A percentile compares a stretch with the other conserved stretches of the same genome.
These are phyloP conservation scores for Didymella lethalis DNA, from an alignment of 2,329 filamentous ascomycete genomes.

Conservation along the genomic window DNA sequence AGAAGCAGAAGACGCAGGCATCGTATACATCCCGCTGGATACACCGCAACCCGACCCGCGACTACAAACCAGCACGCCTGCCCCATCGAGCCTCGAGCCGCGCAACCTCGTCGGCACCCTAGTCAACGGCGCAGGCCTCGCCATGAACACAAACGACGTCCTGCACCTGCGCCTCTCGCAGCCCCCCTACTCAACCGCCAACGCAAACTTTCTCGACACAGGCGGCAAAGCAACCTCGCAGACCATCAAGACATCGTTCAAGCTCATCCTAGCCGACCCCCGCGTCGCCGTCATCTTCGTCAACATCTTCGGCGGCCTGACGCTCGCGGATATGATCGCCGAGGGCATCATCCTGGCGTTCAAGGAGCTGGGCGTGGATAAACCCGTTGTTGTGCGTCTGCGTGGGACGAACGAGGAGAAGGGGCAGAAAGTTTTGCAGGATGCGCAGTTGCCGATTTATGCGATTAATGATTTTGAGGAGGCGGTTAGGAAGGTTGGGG, in stretches of 20 bases:
- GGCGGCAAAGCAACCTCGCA: conserved; percentile 86
- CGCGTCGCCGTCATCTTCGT: conserved; percentile 77
- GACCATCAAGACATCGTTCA: conserved; percentile 80
- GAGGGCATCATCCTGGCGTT: conserved; percentile 77
- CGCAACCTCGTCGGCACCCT: conserved; percentile 77
- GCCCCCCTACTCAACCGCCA: conserved; percentile 58
- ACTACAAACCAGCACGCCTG: conserved; percentile 11
- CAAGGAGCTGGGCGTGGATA: conserved; percentile 67
- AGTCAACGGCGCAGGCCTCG: conserved; percentile 87
- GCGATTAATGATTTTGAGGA: conserved; percentile 79
- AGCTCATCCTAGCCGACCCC: conserved; percentile 73
- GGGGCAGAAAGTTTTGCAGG: conserved; percentile 72
- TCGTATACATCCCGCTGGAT: conserved; percentile 75
- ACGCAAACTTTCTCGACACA: conserved; percentile 87
- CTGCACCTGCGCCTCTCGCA: conserved; percentile 69
- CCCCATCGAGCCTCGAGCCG: conserved; percentile 33
- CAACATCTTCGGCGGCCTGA: conserved; percentile 75
- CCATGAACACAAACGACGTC: conserved; percentile 90
- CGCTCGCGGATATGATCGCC: conserved; percentile 82
- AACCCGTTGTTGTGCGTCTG: conserved; percentile 78
- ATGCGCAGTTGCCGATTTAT: conserved; percentile 72
- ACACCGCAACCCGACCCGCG: conserved; percentile 22
- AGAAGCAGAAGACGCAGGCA: conserved; percentile 72
- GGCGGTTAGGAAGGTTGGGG: conserved; percentile 56
- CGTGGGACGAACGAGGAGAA: conserved; percentile 76